Percentiles rank a stretch among this genome's conserved stretches.
These are phyloP conservation scores for Coleophoma eucalyptorum DNA, from an alignment of 2,329 filamentous ascomycete genomes.

Conservation along the genomic window DNA sequence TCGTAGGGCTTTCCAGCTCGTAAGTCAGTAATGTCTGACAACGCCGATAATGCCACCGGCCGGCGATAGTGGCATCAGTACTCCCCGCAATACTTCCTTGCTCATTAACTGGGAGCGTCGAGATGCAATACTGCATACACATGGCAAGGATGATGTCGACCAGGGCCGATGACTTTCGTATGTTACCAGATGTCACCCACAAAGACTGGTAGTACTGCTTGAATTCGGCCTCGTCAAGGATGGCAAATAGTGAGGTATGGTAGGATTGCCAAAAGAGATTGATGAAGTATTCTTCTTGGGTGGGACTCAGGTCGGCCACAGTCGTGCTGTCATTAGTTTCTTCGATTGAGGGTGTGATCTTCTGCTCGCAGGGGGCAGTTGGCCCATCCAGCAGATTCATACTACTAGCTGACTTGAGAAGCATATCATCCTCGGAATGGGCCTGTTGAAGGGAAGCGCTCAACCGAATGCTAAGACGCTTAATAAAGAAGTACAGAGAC, in stretches of 20 bases:
- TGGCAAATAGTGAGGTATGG: conserved; percentile 32
- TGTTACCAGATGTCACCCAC: conserved; percentile 24
- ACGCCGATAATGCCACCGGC: conserved; percentile 35
- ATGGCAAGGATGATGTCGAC: conserved; percentile 49
- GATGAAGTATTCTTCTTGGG: conserved; percentile 43
- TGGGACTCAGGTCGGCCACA: conserved; percentile 22
- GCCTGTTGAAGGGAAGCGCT: conserved; percentile 27
- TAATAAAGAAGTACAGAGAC: conserved; percentile 41
- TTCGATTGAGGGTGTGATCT: conserved; percentile 8
- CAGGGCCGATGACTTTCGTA: conserved; percentile 41
- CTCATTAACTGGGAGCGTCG: conserved; percentile 11
- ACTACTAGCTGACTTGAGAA: conserved; percentile 21
- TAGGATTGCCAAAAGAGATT: conserved; percentile 44
- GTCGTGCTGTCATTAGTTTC: conserved; percentile 14
- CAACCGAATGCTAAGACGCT: conserved; percentile 27
- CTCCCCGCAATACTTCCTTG: conserved; percentile 13
- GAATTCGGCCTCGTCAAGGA: conserved; percentile 41
- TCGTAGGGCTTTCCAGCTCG: conserved; percentile 33
- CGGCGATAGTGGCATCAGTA: conserved; percentile 30
- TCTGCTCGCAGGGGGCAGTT: conserved; percentile 10
- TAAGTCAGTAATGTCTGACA: conserved; percentile 31
- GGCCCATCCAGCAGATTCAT: neutral
- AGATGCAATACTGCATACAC: conserved; percentile 43
- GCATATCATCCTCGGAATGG: conserved; percentile 23
- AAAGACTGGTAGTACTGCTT: conserved; percentile 38